These are phyloP conservation scores for Viola odorata DNA, from an alignment of 345 rosid species.

Conservation along the genomic window DNA sequence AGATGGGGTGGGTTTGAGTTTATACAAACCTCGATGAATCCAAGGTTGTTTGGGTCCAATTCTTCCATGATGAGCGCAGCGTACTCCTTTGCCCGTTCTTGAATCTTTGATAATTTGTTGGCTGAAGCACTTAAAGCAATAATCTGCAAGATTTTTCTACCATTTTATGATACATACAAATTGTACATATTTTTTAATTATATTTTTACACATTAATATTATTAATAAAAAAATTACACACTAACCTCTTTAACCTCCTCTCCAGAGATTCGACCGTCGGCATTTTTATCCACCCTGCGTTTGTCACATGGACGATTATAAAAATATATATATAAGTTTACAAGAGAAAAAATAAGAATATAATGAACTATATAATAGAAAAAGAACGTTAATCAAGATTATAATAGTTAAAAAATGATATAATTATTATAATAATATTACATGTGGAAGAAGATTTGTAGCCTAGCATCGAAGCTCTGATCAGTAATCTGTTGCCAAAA, in stretches of 20 bases:
- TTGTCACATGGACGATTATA: background rate
- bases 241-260: conserved; percentile 76
- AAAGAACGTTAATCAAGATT: too few species aligned
- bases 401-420: too few species aligned
- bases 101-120: conserved; percentile 66
- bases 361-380: too few species aligned
- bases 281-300: conserved; percentile 73
- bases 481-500: conserved; percentile 77
- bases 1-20: too few species aligned
- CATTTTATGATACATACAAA: too few species aligned
- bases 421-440: conserved; percentile 18
- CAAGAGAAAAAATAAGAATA: too few species aligned
- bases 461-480: conserved; percentile 64
- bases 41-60: conserved; percentile 60
- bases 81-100: conserved; percentile 64
- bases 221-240: too few species aligned
- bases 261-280: conserved; percentile 67
- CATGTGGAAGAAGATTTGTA: conserved; percentile 81
- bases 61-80: conserved; percentile 90
- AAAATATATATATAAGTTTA: too few species aligned
- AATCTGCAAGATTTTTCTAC: conserved; percentile 52
- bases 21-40: conserved; percentile 63
- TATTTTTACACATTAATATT: background rate
- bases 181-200: background rate
- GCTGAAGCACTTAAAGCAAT: conserved; percentile 74